These are phyloP conservation scores for Hyaloscypha finlandica DNA, from an alignment of 495 filamentous ascomycete species.

Conservation along the genomic window DNA sequence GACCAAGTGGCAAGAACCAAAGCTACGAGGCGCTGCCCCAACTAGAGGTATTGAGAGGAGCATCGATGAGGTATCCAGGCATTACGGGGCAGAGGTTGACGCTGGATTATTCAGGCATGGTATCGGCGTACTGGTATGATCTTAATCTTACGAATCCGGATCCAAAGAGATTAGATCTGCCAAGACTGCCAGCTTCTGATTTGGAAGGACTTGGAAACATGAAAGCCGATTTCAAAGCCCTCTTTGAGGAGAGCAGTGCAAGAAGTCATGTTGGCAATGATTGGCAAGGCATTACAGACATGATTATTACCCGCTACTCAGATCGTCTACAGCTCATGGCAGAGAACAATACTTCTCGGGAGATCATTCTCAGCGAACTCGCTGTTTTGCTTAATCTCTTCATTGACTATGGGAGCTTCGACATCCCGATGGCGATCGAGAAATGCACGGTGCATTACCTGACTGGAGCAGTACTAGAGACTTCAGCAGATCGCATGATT, in stretches of 20 bases:
- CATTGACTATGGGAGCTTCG: constrained; percentile 48
- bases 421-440: constrained; percentile 39
- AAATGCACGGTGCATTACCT: constrained; percentile 55
- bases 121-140: constrained; percentile 57
- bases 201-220: constrained; percentile 42
- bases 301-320: constrained; percentile 60
- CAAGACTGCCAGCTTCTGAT: constrained; percentile 46
- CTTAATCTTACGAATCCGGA: constrained; percentile 56
- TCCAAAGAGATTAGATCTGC: constrained; percentile 39
- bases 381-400: constrained; percentile 49
- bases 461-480: constrained; percentile 12
- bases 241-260: constrained; percentile 34
- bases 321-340: constrained; percentile 52
- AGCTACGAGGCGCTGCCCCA: constrained; percentile 2
- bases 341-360: constrained; percentile 32
- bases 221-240: constrained; percentile 41
- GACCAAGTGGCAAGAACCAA: constrained; percentile 1
- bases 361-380: constrained; percentile 46
- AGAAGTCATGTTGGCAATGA: constrained; percentile 37
- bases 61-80: constrained; percentile 57
- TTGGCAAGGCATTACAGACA: constrained; percentile 64
- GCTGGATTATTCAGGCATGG: constrained; percentile 64
- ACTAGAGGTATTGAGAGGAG: constrained; percentile 43
- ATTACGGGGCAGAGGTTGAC: constrained; percentile 54
- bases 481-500: constrained; percentile 38